These are phyloP conservation scores for Ustilago curta DNA, from an alignment of 1,284 basidiomycete species.

Conservation along the genomic window DNA sequence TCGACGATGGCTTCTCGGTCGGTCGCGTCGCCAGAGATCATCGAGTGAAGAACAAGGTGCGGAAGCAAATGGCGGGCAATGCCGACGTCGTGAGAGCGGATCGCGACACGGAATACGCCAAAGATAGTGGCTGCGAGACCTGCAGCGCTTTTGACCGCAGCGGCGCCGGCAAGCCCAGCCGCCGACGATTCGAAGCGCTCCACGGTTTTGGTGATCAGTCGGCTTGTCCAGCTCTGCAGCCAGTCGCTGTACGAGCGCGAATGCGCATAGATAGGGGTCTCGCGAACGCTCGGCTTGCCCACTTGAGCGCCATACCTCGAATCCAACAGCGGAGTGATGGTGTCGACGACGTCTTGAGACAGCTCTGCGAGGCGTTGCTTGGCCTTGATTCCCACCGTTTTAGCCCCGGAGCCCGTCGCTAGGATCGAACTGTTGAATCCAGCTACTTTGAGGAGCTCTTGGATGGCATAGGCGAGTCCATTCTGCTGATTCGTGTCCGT, in stretches of 20 bases:
- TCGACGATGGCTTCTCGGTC: conserved; percentile 75
- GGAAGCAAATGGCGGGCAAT: conserved; percentile 91
- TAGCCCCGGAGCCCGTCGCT: conserved; percentile 64
- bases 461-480: conserved; percentile 89
- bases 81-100: conserved; percentile 88
- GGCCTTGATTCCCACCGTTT: conserved; percentile 73
- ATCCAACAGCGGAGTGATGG: conserved; percentile 80
- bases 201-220: conserved; percentile 77
- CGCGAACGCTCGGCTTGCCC: conserved; percentile 38
- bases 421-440: conserved; percentile 83
- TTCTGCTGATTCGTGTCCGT: conserved; percentile 93
- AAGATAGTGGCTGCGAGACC: conserved; percentile 76
- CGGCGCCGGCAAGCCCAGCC: conserved; percentile 19
- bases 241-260: conserved; percentile 91
- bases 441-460: conserved; percentile 90
- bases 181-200: conserved; percentile 20
- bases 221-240: conserved; percentile 89
- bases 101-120: conserved; percentile 80
- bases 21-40: conserved; percentile 81
- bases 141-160: conserved; percentile 61
- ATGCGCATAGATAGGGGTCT: conserved; percentile 75
- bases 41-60: conserved; percentile 87
- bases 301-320: conserved; percentile 63
- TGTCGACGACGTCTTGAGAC: conserved; percentile 87
- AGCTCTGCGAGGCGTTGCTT: conserved; percentile 79